phyloP scores from a whole-genome alignment of 371 early-diverging fungal genomes.

The Rhizomucor pusillus region DNA sequence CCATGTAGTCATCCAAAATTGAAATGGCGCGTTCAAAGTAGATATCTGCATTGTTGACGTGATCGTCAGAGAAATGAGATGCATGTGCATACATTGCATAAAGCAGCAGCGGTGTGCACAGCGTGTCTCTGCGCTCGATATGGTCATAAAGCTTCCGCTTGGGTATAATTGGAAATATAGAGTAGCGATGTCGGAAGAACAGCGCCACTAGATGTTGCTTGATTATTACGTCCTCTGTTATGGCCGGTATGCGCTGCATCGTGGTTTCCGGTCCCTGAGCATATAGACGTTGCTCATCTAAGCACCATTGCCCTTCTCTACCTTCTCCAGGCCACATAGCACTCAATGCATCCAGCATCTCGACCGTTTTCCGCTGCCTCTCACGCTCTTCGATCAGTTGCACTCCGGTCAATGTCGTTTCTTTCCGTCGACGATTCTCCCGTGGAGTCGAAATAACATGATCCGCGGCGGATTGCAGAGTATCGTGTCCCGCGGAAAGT shows the following conservation, averaged over 20 bases:
- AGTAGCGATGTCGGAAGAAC: slow-evolving; percentile 33
- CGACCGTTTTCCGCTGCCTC: slow-evolving; percentile 4
- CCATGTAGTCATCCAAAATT: slow-evolving; percentile 47
- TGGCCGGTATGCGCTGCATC: slow-evolving; percentile 12
- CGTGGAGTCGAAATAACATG: background rate
- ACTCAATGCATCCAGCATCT: slow-evolving; percentile 10
- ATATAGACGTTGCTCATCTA: slow-evolving; percentile 14
- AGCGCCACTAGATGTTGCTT: slow-evolving; percentile 16
- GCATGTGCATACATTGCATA: slow-evolving; percentile 49
- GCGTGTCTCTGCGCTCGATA: slow-evolving; percentile 32
- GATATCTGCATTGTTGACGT: slow-evolving; percentile 11
- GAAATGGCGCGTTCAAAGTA: slow-evolving; percentile 38
- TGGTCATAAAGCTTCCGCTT: slow-evolving; percentile 42
- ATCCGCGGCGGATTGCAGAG: background rate
- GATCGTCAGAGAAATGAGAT: slow-evolving; percentile 19
- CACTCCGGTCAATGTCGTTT: background rate
- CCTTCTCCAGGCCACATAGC: slow-evolving; percentile 15
- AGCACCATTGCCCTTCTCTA: slow-evolving; percentile 19
- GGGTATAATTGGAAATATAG: slow-evolving; percentile 27
- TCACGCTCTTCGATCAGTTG: slow-evolving; percentile 4
- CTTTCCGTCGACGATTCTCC: slow-evolving; percentile 8
- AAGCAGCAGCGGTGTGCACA: slow-evolving; percentile 41
- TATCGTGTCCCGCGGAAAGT: slow-evolving; percentile 7
- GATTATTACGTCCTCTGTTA: slow-evolving; percentile 28
- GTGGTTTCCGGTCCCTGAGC: slow-evolving; percentile 5